Evolutionary conservation across 139 green algal genomes (phyloP).

Genomic region (Chlamydomonas schloesseri): DNA sequence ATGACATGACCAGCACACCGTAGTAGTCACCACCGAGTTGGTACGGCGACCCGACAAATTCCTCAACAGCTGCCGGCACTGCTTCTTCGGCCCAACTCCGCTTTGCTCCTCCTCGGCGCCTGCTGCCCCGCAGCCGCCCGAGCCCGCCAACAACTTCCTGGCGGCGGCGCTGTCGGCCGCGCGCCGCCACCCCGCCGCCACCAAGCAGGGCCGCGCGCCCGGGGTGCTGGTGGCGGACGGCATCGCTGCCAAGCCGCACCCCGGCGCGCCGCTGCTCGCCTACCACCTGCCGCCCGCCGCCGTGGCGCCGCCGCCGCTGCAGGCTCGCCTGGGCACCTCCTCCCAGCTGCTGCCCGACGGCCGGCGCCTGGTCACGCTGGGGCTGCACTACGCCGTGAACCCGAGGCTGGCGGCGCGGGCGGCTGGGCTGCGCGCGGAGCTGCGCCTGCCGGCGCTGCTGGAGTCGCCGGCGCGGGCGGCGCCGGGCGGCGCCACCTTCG

Average conservation of each 20-base stretch:
- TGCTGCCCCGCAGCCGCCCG: constrained; percentile 15
- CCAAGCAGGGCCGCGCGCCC: background rate
- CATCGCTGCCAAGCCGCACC: constrained; percentile 29
- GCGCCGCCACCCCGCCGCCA: constrained; percentile 23
- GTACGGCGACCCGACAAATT: too few species aligned
- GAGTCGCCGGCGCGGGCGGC: background rate
- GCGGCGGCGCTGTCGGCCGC: background rate
- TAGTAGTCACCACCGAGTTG: too few species aligned
- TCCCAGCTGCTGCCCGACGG: background rate
- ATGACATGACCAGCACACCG: too few species aligned
- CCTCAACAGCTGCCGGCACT: too few species aligned
- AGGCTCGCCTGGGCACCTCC: constrained; percentile 20
- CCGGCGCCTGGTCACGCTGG: constrained; percentile 27
- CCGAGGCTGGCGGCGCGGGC: background rate
- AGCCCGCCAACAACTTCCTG: background rate
- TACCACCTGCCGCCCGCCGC: constrained; percentile 24
- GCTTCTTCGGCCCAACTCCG: too few species aligned
- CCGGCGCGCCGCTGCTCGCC: constrained; percentile 17
- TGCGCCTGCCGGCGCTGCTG: constrained; percentile 17
- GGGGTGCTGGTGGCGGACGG: constrained; percentile 33
- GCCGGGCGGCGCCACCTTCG: background rate
- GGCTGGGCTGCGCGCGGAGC: background rate
- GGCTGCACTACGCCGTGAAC: constrained; percentile 33
- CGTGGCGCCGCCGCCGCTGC: constrained; percentile 4
- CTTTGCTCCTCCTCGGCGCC: too few species aligned